A percentile compares a stretch with the other conserved stretches of the same genome.
phyloP scores from a whole-genome alignment of 176 grass and related monocot species.

The Aegilops tauschii region DNA sequence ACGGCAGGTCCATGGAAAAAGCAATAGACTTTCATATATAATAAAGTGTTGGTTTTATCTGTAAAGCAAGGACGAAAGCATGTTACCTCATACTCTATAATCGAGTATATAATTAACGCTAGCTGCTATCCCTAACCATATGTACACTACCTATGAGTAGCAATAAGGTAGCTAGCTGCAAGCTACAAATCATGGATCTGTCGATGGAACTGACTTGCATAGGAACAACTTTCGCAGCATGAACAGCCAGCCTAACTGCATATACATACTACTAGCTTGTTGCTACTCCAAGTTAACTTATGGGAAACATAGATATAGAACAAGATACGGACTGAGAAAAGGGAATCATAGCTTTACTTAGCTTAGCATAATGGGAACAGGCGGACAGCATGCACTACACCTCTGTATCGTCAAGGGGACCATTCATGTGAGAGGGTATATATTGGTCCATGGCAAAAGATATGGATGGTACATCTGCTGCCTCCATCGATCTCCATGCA shows the following conservation, averaged over 20 bases:
- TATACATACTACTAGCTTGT: background rate
- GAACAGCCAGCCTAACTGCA: background rate
- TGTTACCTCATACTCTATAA: background rate
- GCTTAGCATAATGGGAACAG: slow-evolving; percentile 18
- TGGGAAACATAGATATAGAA: background rate
- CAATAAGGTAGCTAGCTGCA: background rate
- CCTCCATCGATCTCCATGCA: slow-evolving; percentile 42
- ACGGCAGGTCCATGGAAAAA: background rate
- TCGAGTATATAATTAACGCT: background rate
- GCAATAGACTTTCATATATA: background rate
- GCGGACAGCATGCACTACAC: background rate
- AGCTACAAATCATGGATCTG: background rate
- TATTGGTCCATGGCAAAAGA: slow-evolving; percentile 43
- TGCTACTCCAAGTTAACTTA: slow-evolving; percentile 39
- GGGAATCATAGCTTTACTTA: background rate
- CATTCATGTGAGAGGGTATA: slow-evolving; percentile 39
- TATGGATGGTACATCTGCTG: slow-evolving; percentile 27
- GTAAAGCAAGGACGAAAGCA: background rate
- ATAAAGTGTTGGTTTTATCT: background rate
- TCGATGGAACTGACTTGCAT: background rate
- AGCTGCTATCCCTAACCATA: background rate
- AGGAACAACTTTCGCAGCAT: slow-evolving; percentile 11
- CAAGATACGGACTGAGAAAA: background rate
- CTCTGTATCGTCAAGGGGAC: slow-evolving; percentile 36
- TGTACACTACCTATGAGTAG: too few species aligned